phyloP scores from a whole-genome alignment of 2,329 filamentous ascomycete genomes.

The Ophiocordyceps camponoti-rufipedis region DNA sequence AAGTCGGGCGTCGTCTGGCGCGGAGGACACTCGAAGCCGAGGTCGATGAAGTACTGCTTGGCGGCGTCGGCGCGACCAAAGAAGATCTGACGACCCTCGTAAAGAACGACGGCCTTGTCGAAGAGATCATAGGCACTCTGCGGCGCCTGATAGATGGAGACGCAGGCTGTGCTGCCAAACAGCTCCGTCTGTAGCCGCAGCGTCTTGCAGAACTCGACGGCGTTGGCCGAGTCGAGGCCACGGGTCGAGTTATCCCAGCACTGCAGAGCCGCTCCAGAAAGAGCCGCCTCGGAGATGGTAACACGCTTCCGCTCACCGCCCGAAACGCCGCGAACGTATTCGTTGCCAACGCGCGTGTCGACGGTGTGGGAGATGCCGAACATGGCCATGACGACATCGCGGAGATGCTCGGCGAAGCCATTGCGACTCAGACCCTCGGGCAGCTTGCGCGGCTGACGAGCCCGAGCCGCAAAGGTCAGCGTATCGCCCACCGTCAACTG shows the following conservation, averaged over 20 bases:
- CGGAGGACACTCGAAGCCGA: conserved; percentile 49
- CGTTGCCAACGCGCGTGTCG: conserved; percentile 57
- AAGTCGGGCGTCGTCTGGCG: conserved; percentile 56
- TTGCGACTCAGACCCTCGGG: conserved; percentile 36
- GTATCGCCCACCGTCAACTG: conserved; percentile 64
- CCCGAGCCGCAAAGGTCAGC: conserved; percentile 56
- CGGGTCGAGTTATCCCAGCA: conserved; percentile 58
- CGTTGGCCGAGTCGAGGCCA: conserved; percentile 58
- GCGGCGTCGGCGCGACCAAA: conserved; percentile 43
- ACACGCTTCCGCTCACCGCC: conserved; percentile 57
- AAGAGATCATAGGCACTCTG: conserved; percentile 46
- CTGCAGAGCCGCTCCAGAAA: conserved; percentile 42
- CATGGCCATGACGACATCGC: conserved; percentile 58
- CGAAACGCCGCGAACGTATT: conserved; percentile 56
- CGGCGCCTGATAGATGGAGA: conserved; percentile 58
- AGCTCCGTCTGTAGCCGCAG: conserved; percentile 50
- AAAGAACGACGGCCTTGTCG: conserved; percentile 39
- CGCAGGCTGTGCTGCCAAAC: conserved; percentile 44
- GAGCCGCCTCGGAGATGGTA: conserved; percentile 40
- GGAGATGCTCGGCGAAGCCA: conserved; percentile 41
- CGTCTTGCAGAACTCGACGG: conserved; percentile 57
- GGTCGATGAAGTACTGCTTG: conserved; percentile 44
- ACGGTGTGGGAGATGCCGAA: conserved; percentile 57
- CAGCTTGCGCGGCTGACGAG: conserved; percentile 43
- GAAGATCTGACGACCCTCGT: conserved; percentile 44